Conservation (phyloP, 2,329 filamentous ascomycete genomes). For the Aspergillus pseudotamarii region DNA sequence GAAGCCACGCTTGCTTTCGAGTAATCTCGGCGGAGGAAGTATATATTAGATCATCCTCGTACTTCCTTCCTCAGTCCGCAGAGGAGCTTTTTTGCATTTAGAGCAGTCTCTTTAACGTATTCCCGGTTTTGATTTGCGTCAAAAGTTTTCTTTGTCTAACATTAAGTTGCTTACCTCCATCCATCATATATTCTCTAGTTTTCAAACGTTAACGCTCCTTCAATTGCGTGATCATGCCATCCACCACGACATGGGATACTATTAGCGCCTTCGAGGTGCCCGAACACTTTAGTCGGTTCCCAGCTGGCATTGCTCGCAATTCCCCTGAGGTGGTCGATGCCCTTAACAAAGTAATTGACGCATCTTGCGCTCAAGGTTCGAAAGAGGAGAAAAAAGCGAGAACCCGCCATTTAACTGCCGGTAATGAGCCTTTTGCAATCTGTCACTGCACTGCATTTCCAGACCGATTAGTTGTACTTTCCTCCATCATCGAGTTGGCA, state of each 20-base stretch:
- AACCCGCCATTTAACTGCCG: neutral
- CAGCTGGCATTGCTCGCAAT: neutral
- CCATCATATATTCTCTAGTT: no score
- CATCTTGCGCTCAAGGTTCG: neutral
- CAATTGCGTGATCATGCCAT: no score
- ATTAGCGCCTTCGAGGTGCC: neutral
- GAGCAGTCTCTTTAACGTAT: no score
- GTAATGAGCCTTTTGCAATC: neutral
- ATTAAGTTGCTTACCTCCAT: no score
- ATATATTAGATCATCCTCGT: no score
- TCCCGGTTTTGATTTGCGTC: no score
- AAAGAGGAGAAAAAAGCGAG: neutral
- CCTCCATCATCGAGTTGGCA: neutral
- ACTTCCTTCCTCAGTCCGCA: no score
- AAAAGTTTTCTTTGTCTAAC: no score
- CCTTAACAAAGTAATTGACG: neutral
- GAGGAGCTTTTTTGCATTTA: no score
- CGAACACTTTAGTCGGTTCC: neutral
- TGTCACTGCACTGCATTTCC: neutral
- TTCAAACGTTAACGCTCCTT: no score
- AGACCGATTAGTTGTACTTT: neutral
- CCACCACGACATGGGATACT: neutral
- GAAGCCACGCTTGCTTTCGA: no score
- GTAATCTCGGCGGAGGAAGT: no score
- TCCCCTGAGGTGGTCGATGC: neutral